Evolutionary conservation across 352 stramenopile species (phyloP).

Genomic region (Elongisporangium prolatum): DNA sequence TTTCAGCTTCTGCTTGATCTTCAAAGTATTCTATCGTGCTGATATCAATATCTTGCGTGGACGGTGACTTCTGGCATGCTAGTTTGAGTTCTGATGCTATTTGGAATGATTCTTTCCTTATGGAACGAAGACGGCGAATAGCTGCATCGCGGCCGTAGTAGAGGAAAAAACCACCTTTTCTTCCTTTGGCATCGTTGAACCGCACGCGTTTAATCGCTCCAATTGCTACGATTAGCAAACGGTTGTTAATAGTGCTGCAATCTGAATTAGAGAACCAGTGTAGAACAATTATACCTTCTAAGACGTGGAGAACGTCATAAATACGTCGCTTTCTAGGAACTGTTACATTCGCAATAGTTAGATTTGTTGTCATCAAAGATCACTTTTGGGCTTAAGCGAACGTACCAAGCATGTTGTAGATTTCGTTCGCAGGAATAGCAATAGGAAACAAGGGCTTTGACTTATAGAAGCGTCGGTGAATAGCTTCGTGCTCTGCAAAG

Average conservation of each 20-base stretch:
- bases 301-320: slow-evolving; percentile 73
- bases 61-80: background rate
- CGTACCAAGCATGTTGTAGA: slow-evolving; percentile 66
- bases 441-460: slow-evolving; percentile 27
- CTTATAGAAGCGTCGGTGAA: slow-evolving; percentile 14
- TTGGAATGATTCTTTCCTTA: slow-evolving; percentile 21
- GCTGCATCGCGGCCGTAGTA: slow-evolving; percentile 48
- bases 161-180: slow-evolving; percentile 44
- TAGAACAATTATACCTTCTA: slow-evolving; percentile 47
- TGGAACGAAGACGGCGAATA: slow-evolving; percentile 28
- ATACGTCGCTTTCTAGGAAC: slow-evolving; percentile 64
- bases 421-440: slow-evolving; percentile 44
- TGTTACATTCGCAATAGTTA: slow-evolving; percentile 9
- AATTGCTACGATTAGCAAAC: slow-evolving; percentile 27
- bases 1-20: slow-evolving; percentile 29
- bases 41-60: slow-evolving; percentile 35
- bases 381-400: background rate
- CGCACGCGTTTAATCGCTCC: slow-evolving; percentile 55
- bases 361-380: slow-evolving; percentile 5
- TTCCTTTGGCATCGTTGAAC: slow-evolving; percentile 19
- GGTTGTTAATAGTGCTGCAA: background rate
- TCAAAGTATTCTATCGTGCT: slow-evolving; percentile 42
- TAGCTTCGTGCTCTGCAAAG: slow-evolving; percentile 52
- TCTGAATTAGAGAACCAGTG: background rate
- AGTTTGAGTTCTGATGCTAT: background rate